These are phyloP conservation scores for Penicillium sumatraense DNA, from an alignment of 2,329 filamentous ascomycete genomes.

Conservation along the genomic window DNA sequence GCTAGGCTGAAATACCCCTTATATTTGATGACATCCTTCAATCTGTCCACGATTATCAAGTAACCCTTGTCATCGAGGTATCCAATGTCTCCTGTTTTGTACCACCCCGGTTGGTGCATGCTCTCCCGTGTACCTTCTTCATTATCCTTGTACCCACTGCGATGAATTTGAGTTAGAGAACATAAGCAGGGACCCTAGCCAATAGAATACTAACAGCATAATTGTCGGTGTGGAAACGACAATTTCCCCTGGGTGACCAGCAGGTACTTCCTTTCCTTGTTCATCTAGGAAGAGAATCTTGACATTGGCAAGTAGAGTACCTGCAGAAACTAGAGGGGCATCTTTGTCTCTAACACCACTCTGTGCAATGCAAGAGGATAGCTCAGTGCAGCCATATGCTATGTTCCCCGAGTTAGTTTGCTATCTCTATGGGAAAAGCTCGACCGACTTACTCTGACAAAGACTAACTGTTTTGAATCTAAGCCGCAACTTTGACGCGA, in stretches of 20 bases:
- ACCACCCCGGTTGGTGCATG: neutral
- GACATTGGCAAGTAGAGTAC: slow-evolving; percentile 15
- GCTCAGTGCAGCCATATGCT: slow-evolving; percentile 24
- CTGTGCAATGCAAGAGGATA: slow-evolving; percentile 11
- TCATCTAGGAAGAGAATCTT: slow-evolving; percentile 15
- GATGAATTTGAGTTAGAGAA: neutral
- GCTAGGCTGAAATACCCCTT: neutral
- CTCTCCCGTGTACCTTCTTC: neutral
- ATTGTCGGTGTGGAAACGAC: slow-evolving; percentile 17
- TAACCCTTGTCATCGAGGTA: slow-evolving; percentile 15
- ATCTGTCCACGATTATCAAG: neutral
- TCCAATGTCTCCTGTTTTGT: neutral
- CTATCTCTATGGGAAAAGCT: too few relatives aligned
- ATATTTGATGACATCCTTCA: slow-evolving; percentile 20
- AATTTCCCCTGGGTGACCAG: slow-evolving; percentile 18
- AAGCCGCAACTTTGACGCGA: slow-evolving; percentile 5
- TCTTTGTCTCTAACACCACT: slow-evolving; percentile 15
- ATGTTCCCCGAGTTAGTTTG: neutral
- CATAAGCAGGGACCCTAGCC: neutral
- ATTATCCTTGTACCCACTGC: neutral
- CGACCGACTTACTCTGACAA: slow-evolving; percentile 21
- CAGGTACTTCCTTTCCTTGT: slow-evolving; percentile 12
- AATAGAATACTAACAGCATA: slow-evolving; percentile 11
- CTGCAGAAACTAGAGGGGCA: slow-evolving; percentile 10
- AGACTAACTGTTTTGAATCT: slow-evolving; percentile 13